Evolutionary conservation across 176 grass and related monocot species (phyloP), one percentile per base, ranked within the genome.

Genomic region (sorghum (Sorghum bicolor)): DNA sequence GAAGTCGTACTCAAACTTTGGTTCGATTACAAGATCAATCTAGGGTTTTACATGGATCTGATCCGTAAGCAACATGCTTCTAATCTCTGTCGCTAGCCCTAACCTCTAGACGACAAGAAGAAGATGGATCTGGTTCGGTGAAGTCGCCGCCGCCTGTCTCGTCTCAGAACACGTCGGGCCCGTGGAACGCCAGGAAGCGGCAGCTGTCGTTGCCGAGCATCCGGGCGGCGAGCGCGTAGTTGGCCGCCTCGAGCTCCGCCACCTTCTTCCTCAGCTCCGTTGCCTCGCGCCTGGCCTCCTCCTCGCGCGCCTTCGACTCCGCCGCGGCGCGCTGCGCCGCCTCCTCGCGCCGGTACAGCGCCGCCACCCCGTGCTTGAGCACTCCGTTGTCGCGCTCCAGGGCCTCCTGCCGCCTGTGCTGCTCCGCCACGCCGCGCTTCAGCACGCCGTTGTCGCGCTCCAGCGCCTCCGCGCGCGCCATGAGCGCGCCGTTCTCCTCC

Each of bases 171-270:
- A 37, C 55, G 58, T 73, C 67, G 52, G 60, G 70, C 11, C 77
- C 70, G 5, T 5, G 25, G 78, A 45, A 57, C 34, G 62, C 20
- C 85, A 32, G 78, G 70, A 79, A 73, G 15, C 67, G 78, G 78
- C 34, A 58, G 33, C 1, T 60, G 16, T 66, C 72, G 68, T 11
- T 33, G 68, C 22, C 77, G 11, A 58, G 10, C n/a, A 64, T 44
- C 32, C 60, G 77, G 8, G 55, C 43, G 10, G 2, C 26, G n/a
- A 81, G 77, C 60, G 77, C 84, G 84, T 66, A 73, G 77, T 81
- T 81, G 30, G 70, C 28, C 85, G 65, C 69, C 86, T 70, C 30
- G 17, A 88, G 65, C 73, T 71, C 80, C 4, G 39, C 72, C 73
- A 53, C 80, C 74, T 64, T 63, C 65, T 53, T 77, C 74, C 5